These are phyloP conservation scores for Penicillium polonicum DNA, from an alignment of 2,329 filamentous ascomycete genomes.

Conservation along the genomic window DNA sequence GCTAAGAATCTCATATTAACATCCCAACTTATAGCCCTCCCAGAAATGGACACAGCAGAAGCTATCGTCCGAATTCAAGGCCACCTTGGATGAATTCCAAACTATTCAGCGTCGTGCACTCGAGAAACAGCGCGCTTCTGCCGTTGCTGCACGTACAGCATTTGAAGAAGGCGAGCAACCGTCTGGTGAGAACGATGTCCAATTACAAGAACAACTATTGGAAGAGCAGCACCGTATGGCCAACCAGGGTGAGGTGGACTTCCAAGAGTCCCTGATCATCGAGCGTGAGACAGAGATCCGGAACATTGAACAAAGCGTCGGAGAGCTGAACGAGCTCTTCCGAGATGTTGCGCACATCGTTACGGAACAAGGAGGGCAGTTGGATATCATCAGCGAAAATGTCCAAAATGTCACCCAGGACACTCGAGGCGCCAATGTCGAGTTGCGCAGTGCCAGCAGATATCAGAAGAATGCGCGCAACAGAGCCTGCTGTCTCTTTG, in stretches of 20 bases:
- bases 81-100: conserved; percentile 87
- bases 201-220: conserved; percentile 65
- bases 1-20: conserved; percentile 11
- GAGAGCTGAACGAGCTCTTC: conserved; percentile 94
- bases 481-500: conserved; percentile 86
- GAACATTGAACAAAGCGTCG: conserved; percentile 94
- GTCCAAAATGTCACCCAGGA: conserved; percentile 79
- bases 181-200: conserved; percentile 40
- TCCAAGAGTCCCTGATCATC: conserved; percentile 91
- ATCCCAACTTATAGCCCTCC: conserved; percentile 61
- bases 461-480: conserved; percentile 95
- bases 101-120: conserved; percentile 83
- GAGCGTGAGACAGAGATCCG: conserved; percentile 96
- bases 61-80: conserved; percentile 87
- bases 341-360: conserved; percentile 98
- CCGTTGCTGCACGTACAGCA: conserved; percentile 77
- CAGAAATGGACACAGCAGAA: conserved; percentile 98
- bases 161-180: conserved; percentile 57
- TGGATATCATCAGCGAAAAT: conserved; percentile 85
- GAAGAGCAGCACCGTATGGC: conserved; percentile 78
- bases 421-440: conserved; percentile 79
- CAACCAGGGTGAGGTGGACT: conserved; percentile 92
- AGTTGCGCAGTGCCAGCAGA: conserved; percentile 78
- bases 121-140: conserved; percentile 87
- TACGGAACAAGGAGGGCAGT: conserved; percentile 82